Base-by-base conservation (phyloP, 2,329 filamentous ascomycete genomes). In the Trichoderma lentiforme region DNA sequence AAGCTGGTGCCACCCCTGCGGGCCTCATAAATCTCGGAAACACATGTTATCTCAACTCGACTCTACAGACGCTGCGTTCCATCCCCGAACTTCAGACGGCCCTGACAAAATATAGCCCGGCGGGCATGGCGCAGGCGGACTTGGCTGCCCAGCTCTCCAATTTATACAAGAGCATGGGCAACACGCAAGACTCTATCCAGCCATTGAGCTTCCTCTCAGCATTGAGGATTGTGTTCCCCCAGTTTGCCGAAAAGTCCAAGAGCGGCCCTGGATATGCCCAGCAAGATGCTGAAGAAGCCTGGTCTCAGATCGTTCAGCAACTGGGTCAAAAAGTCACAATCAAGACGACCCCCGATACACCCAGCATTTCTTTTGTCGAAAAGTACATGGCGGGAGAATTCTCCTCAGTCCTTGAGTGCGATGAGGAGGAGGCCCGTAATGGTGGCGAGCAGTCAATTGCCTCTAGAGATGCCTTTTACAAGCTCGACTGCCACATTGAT, bases 31-130 rank as follows among this genome's bases (percentile, higher is more conserved):
- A 99, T 79, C 85, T 98, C 73, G 96, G 97, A 76, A 99, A 99
- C 82, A 99, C 97, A 4, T 99, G 96, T 85, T 99, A 99, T 81
- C 90, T 98, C 78, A 99, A 99, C 86, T 96, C 96, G 64, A 97
- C 95, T 0, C 86, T 99, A n/a, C 97, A 99, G 82, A 92, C 94
- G 4, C 85, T 99, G 75, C 91, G 93, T 74, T 88, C 92, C 68
- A 94, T 99, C 73, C 96, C 96, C 9, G 96, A 99, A 83, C 89
- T 99, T 43, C 94, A 97, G 79, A 86, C 93, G 43, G 89, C 93
- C 76, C 87, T 99, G 60, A 79, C 85, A 73, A 89, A 87, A 62
- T 97, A 86, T 76, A 80, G 82, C n/a, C 39, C 72, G 69, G 72
- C 11, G 62, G 83, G 85, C 64, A 70, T 78, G 56, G 51, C 75